Conservation (phyloP, 2,329 filamentous ascomycete genomes). For the Claviceps arundinis region DNA sequence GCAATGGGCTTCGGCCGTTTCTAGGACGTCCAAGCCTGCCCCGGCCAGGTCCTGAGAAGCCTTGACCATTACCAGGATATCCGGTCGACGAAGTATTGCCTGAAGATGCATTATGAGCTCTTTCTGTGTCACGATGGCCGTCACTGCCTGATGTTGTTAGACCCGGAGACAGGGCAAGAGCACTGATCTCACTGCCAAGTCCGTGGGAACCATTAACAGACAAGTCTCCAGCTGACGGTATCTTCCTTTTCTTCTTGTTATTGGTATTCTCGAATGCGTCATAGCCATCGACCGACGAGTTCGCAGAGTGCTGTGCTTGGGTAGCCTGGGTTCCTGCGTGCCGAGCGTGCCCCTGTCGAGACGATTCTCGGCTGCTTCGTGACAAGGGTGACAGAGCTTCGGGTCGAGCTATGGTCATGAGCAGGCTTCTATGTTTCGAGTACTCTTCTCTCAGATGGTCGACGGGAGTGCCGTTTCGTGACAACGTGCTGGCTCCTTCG, state of each 20-base stretch:
- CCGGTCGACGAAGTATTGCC: slow-evolving; percentile 29
- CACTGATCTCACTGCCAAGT: slow-evolving; percentile 28
- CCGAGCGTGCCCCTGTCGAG: slow-evolving; percentile 31
- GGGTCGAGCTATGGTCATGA: slow-evolving; percentile 33
- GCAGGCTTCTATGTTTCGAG: slow-evolving; percentile 25
- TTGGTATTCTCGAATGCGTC: slow-evolving; percentile 97
- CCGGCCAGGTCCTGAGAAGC: slow-evolving; percentile 73
- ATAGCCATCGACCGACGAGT: slow-evolving; percentile 71
- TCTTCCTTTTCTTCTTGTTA: slow-evolving; percentile 99
- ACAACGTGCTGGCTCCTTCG: slow-evolving; percentile 2
- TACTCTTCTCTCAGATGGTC: slow-evolving; percentile 41
- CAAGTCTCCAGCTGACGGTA: slow-evolving; percentile 72
- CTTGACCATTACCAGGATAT: slow-evolving; percentile 35
- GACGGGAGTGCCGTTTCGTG: slow-evolving; percentile 11
- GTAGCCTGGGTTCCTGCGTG: slow-evolving; percentile 26
- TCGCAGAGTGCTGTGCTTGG: slow-evolving; percentile 50
- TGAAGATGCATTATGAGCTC: slow-evolving; percentile 10
- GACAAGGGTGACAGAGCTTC: slow-evolving; percentile 30
- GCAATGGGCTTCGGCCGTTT: slow-evolving; percentile 48
- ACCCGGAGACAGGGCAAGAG: slow-evolving; percentile 14
- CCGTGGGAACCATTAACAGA: slow-evolving; percentile 30
- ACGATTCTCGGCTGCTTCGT: slow-evolving; percentile 27
- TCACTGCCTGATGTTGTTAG: slow-evolving; percentile 18
- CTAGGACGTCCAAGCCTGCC: slow-evolving; percentile 64
- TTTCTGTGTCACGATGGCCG: slow-evolving; percentile 12